phyloP scores from a whole-genome alignment of 140 eudicot species.

The Flaveria floridana region DNA sequence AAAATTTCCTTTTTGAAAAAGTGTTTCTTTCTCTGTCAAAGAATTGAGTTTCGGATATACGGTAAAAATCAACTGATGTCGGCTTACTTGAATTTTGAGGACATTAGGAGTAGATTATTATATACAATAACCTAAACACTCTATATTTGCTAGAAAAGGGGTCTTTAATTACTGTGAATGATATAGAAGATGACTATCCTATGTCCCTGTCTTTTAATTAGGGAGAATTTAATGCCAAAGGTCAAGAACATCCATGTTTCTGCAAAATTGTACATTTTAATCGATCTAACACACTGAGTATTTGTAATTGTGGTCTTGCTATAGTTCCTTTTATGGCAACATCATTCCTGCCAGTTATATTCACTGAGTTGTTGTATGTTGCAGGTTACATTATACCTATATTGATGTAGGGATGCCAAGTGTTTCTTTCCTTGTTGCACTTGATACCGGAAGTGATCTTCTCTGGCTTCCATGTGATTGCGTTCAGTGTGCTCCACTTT shows the following conservation, averaged over 20 bases:
- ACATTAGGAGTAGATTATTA: not conserved
- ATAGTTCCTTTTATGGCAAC: constrained; percentile 3
- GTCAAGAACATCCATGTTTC: constrained; percentile 6
- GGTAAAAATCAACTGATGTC: constrained; percentile 12
- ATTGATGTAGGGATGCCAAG: constrained; percentile 90
- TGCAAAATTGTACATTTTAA: not conserved
- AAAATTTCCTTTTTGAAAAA: constrained; percentile 11
- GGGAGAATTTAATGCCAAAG: not conserved
- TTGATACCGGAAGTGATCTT: constrained; percentile 90
- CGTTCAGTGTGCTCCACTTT: constrained; percentile 81
- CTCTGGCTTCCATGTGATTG: constrained; percentile 97
- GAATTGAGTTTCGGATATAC: not conserved
- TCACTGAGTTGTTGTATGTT: constrained; percentile 23
- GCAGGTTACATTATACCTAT: constrained; percentile 90
- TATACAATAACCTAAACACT: not conserved
- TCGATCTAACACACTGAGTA: not conserved
- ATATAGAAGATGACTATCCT: not conserved
- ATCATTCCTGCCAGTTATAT: constrained; percentile 11
- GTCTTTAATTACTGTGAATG: not conserved
- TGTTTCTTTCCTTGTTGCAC: constrained; percentile 85
- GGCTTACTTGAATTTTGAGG: constrained; percentile 1
- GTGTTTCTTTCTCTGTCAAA: not conserved
- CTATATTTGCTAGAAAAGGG: not conserved
- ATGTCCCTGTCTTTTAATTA: not conserved
- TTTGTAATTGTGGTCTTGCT: not conserved